Base-by-base conservation (phyloP, 352 stramenopile species). In the Phytophthora boehmeriae region DNA sequence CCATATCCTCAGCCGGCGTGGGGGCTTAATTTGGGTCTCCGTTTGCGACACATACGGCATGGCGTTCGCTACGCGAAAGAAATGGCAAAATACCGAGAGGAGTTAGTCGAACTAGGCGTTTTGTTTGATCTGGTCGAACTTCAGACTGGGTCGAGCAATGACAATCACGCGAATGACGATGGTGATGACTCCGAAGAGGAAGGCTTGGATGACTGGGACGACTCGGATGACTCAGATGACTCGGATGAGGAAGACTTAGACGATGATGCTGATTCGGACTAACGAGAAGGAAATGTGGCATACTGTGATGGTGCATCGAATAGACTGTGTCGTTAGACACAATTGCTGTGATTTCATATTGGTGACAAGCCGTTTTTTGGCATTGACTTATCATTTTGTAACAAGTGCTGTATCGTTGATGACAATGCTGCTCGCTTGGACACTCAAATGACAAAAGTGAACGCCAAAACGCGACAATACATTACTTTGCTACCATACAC, bases 1-100 rank as follows among this genome's bases (percentile, higher is more conserved):
- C 72, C 78, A 30, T 94, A 75, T 41, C 83, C 83, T 11, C 55
- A 78, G 28, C 66, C 71, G 14, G 71, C 83, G 8, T 92, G 80
- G 78, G 83, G 86, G 0, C 60, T 94, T 19, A 92, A 94, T 52
- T 54, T 94, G 2, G 83, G 86, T 0, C 66, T 91, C 43, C 75
- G 83, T 2, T 45, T 92, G 48, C 76, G 85, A 23, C 84, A 92
- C 55, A 56, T 94, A 23, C 80, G 75, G 30, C 80, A 90, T 34
- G 81, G 84, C 35, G 61, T 84, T 53, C 81, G 80, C 4, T 94
- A 91, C 49, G 67, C 69, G 11, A 69, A 73, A n/a, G 83, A 94
- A 35, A 69, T 78, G 4, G 51, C 59, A 25, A 90, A 90, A 49
- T 90, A 90, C 59, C 69, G 71, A 13, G 44, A 63, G 3, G 72